Evolutionary conservation across 371 early-diverging fungal species (phyloP).

Genomic region (Polyrhizophydium stewartii): DNA sequence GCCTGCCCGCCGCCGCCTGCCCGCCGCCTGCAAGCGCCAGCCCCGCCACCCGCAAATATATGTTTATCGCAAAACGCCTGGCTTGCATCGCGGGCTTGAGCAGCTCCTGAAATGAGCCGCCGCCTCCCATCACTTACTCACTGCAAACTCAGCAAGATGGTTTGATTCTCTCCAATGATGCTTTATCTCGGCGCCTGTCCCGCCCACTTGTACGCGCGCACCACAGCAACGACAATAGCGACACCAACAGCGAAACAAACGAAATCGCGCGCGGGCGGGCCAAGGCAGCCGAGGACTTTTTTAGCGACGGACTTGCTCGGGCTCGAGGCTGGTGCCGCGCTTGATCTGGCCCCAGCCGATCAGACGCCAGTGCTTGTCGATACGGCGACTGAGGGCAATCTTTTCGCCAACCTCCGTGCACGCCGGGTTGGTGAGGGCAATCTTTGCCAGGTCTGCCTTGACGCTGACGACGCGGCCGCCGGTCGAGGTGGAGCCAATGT

Average conservation of each 20-base stretch:
- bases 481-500: slow-evolving; percentile 98
- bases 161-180: no score
- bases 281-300: no score
- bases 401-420: slow-evolving; percentile 99
- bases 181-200: no score
- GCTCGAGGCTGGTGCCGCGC: slow-evolving; percentile 81
- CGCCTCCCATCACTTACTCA: no score
- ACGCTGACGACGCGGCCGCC: slow-evolving; percentile 95
- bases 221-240: neutral
- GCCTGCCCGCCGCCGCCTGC: no score
- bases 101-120: no score
- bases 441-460: slow-evolving; percentile 91
- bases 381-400: slow-evolving; percentile 97
- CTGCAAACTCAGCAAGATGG: no score
- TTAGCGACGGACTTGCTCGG: slow-evolving; percentile 16
- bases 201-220: no score
- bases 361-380: slow-evolving; percentile 99
- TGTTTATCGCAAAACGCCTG: no score
- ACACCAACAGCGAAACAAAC: neutral
- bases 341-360: slow-evolving; percentile 98
- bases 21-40: no score
- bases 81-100: no score
- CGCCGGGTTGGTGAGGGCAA: slow-evolving; percentile 90
- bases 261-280: neutral
- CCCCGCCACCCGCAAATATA: no score